A percentile compares a stretch with the other conserved stretches of the same genome.
Evolutionary conservation across 306 rosid species (phyloP).

Genomic region (Canavalia gladiata): DNA sequence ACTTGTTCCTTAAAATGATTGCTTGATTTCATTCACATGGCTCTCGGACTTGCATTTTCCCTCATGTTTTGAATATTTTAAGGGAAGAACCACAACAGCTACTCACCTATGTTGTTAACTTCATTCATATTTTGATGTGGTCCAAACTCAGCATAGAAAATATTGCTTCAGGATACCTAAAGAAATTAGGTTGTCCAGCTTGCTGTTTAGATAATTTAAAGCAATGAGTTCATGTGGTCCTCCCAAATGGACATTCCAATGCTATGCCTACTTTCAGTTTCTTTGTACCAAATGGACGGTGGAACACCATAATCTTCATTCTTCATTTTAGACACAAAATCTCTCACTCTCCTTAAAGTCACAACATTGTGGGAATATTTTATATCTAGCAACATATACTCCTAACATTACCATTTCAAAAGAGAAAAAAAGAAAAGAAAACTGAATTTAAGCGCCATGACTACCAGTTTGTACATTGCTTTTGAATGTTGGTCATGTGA

Average conservation of each 20-base stretch:
- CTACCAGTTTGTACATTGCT: too few relatives aligned
- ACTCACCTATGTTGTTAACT: slow-evolving; percentile 15
- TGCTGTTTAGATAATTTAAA: slow-evolving; percentile 46
- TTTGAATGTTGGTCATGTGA: background rate
- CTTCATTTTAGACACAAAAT: slow-evolving; percentile 12
- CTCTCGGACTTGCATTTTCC: slow-evolving; percentile 12
- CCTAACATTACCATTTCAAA: background rate
- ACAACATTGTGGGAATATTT: slow-evolving; percentile 3
- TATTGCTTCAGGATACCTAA: slow-evolving; percentile 30
- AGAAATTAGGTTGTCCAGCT: slow-evolving; percentile 45
- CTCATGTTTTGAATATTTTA: slow-evolving; percentile 22
- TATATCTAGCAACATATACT: background rate
- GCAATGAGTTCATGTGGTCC: slow-evolving; percentile 9
- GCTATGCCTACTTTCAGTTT: background rate
- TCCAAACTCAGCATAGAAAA: slow-evolving; percentile 48
- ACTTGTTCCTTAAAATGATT: slow-evolving; percentile 42
- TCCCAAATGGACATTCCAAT: too few relatives aligned
- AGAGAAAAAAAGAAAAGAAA: background rate
- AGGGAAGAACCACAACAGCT: slow-evolving; percentile 9
- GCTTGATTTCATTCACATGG: slow-evolving; percentile 29
- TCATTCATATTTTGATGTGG: slow-evolving; percentile 40
- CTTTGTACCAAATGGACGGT: slow-evolving; percentile 63
- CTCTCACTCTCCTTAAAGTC: slow-evolving; percentile 12
- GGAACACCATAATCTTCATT: slow-evolving; percentile 39
- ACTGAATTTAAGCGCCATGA: background rate